Evolutionary conservation across 768 basidiomycete species (phyloP).

Genomic region (Hortiboletus flavorubellus): DNA sequence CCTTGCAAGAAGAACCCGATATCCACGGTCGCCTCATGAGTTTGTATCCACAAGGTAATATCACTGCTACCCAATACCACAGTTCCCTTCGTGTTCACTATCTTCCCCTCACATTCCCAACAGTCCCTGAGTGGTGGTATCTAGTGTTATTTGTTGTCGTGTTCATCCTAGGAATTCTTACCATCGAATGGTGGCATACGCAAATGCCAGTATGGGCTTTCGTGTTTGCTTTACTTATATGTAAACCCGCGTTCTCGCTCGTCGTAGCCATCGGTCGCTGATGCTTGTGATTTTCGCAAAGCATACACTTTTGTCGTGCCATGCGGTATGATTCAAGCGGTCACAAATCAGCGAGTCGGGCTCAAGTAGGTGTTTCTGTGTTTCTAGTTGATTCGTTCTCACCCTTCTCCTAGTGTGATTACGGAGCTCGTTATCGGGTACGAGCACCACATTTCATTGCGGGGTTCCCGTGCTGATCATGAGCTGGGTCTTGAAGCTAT

Average conservation of each 20-base stretch:
- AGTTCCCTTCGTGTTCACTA: neutral
- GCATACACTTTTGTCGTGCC: slow-evolving; percentile 48
- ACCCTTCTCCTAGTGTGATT: slow-evolving; percentile 46
- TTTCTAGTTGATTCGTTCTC: neutral
- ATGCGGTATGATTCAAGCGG: slow-evolving; percentile 60
- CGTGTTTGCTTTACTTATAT: slow-evolving; percentile 58
- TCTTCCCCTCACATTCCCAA: neutral
- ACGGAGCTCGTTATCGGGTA: slow-evolving; percentile 75
- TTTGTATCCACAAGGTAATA: slow-evolving; percentile 49
- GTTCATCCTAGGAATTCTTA: slow-evolving; percentile 65
- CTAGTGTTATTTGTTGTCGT: slow-evolving; percentile 61
- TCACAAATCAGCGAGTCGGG: slow-evolving; percentile 77
- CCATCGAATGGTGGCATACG: slow-evolving; percentile 73
- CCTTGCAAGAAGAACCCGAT: slow-evolving; percentile 76
- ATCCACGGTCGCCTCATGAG: slow-evolving; percentile 83
- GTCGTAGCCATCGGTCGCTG: neutral
- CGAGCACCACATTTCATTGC: neutral
- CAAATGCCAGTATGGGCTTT: slow-evolving; percentile 70
- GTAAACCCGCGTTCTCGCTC: slow-evolving; percentile 30
- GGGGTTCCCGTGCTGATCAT: neutral
- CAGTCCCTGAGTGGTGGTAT: slow-evolving; percentile 90
- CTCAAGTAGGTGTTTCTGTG: slow-evolving; percentile 38
- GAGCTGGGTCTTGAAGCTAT: slow-evolving; percentile 36
- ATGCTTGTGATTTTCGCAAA: slow-evolving; percentile 10
- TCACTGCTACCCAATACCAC: neutral